Percentiles rank a stretch among this genome's conserved stretches.
phyloP scores from a whole-genome alignment of 1,139 yeast species.

The Blastobotrys ciferrii region DNA sequence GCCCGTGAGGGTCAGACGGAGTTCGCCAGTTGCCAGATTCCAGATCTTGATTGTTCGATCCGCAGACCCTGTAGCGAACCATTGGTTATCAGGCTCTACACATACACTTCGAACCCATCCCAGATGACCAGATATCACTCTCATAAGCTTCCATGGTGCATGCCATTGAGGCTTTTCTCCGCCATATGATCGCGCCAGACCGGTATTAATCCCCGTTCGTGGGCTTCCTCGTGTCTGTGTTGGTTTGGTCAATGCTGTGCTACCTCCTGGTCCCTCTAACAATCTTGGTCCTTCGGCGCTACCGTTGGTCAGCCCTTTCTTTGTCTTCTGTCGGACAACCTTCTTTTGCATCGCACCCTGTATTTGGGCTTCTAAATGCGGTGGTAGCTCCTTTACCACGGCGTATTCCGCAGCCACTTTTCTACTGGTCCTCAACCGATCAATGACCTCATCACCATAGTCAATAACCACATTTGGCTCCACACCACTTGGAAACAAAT shows the following conservation, averaged over 20 bases:
- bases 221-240: not conserved
- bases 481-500: constrained; percentile 1
- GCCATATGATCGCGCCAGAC: not conserved
- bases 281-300: constrained; percentile 10
- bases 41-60: constrained; percentile 89
- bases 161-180: constrained; percentile 47
- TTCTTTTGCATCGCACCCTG: constrained; percentile 15
- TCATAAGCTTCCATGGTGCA: constrained; percentile 66
- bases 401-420: constrained; percentile 23
- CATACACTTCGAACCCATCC: constrained; percentile 88
- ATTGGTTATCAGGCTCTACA: constrained; percentile 82
- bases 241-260: constrained; percentile 4
- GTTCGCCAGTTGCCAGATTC: constrained; percentile 74
- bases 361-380: constrained; percentile 22
- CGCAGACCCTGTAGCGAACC: constrained; percentile 89
- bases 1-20: constrained; percentile 79
- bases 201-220: not conserved
- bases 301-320: constrained; percentile 14
- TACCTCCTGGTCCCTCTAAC: constrained; percentile 4
- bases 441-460: constrained; percentile 7
- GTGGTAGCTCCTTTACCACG: constrained; percentile 18
- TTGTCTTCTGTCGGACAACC: constrained; percentile 13
- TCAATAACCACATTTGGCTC: not conserved
- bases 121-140: constrained; percentile 82
- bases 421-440: constrained; percentile 15